Base-by-base conservation (phyloP, 2,329 filamentous ascomycete species). In the Neonectria punicea region DNA sequence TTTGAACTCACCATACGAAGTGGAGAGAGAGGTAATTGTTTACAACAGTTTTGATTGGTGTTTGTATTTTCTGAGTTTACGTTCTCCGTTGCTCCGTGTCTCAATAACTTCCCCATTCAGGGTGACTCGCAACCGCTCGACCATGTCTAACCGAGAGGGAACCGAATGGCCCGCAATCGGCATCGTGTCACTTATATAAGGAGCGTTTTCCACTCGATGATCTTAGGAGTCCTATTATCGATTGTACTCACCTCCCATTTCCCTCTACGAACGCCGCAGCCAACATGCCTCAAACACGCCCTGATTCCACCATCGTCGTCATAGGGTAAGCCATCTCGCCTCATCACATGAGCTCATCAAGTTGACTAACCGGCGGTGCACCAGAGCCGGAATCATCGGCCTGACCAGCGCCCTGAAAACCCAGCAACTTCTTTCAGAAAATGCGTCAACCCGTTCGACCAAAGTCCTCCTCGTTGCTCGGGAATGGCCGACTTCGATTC, bases 361-460 rank as follows among this genome's bases (percentile, higher is more conserved):
- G 25, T 11, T 18, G 4, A 47, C 4, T 14, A 43, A 8, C 18
- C 44, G 3, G 11, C 9, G 7, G 3, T 9, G 16, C 44, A 3
- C 0, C 47, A 87, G 86, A 53, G 85, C 85, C 68, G 86, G 86
- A 20, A 81, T 88, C 39, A 84, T 83, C 46, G 86, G 86, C 59
- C 78, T 88, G 18, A 83, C 82, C 65, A 77, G 78, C 46, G 85
- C 85, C 50, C 71, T 86, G 18, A 79, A 79, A 32, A 78, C 86
- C 51, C 84, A 85, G 47, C 53, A 70, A 13, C 53, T 67, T 0
- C 50, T 74, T 20, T 53, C 60, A 8, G 41, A 69, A 7, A 55
- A 56, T 6, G 20, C 32, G 8, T 22, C 53, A 3, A 28, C 32
- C 13, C 50, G 34, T 5, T 22, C 54, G 10, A 58, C 66, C 25